Base-by-base conservation (phyloP, 305 asterid species). In the Nicotiana rustica region DNA sequence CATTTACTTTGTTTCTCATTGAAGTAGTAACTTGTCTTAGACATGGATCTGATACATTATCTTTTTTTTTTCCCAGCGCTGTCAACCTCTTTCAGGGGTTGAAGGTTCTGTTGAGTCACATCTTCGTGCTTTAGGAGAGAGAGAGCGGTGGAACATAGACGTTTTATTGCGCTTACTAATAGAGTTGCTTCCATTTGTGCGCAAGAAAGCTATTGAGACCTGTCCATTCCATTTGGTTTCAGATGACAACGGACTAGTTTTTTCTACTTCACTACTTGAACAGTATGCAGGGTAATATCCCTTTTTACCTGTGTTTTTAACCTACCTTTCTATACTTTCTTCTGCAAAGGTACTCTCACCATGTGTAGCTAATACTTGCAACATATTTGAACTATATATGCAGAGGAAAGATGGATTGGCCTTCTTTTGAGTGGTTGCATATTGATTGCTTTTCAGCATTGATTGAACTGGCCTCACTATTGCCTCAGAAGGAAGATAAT, bases 11-110 rank as follows among this genome's bases (percentile, higher is more conserved):
- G 55, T 77, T 41, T 82, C 61, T 66, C 36, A 36, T 38, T 33
- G 67, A 77, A 62, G 14, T 81, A 49, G 47, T 47, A 60, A 55
- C 82, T 77, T 81, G 79, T 61, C 55, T 55, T 67, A 79, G 70
- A 60, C 52, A 64, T 84, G 85, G 67, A 81, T 84, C 86, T 92
- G 83, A 87, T 82, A 82, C 78, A 81, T 68, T 82, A 68, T 85
- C 75, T 85, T 79, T 75, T 3, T 3, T 75, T 15, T 90, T 25
- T 25, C 82, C 83, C 99, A 97, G 99, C 97, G 88, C 5, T 93
- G 98, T 83, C 97, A 96, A 44, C 97, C 99, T 81, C 97, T 97
- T 87, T 97, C 99, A 64, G 99, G 99, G 81, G 99, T 97, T 82
- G 99, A 95, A 90, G 95, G 96, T 88, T 97, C 99, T 83, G 82